Conservation (phyloP, 2,329 filamentous ascomycete genomes). For the Aspergillus versicolor region DNA sequence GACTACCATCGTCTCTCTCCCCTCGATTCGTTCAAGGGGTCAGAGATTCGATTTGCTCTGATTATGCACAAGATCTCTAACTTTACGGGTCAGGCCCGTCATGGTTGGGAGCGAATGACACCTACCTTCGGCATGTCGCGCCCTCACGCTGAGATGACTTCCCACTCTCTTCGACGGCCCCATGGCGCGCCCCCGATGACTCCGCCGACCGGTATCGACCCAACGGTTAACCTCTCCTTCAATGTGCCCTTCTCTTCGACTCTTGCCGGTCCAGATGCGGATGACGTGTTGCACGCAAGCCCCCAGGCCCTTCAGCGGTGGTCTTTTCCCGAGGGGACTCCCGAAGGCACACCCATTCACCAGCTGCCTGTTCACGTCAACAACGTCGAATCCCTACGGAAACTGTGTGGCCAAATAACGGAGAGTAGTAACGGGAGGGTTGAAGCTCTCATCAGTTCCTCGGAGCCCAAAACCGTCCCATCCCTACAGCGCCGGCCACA, state of each 20-base stretch:
- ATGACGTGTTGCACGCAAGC: slow-evolving; percentile 92
- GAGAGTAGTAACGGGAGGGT: slow-evolving; percentile 67
- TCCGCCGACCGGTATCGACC: slow-evolving; percentile 70
- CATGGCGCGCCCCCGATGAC: slow-evolving; percentile 52
- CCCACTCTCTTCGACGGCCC: slow-evolving; percentile 57
- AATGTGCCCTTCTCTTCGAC: slow-evolving; percentile 95
- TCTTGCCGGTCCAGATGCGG: slow-evolving; percentile 84
- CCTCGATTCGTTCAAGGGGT: slow-evolving; percentile 36
- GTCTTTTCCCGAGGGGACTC: slow-evolving; percentile 86
- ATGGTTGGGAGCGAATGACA: slow-evolving; percentile 68
- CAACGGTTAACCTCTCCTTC: slow-evolving; percentile 88
- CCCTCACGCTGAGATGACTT: slow-evolving; percentile 57
- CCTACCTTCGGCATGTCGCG: slow-evolving; percentile 64
- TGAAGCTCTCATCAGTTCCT: slow-evolving; percentile 80
- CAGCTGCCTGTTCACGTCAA: slow-evolving; percentile 88
- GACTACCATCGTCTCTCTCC: slow-evolving; percentile 28
- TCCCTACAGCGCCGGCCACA: slow-evolving; percentile 50
- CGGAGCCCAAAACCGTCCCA: slow-evolving; percentile 68
- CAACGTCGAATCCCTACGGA: slow-evolving; percentile 77
- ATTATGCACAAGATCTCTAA: slow-evolving; percentile 68
- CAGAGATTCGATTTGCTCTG: slow-evolving; percentile 29
- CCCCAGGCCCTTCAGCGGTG: slow-evolving; percentile 83
- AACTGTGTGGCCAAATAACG: slow-evolving; percentile 78
- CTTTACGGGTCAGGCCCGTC: slow-evolving; percentile 64
- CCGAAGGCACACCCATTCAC: slow-evolving; percentile 79